Percentiles rank a stretch among this genome's conserved stretches.
These are phyloP conservation scores for Sergeia podlipaevii DNA, from an alignment of 208 protist species.

Conservation along the genomic window DNA sequence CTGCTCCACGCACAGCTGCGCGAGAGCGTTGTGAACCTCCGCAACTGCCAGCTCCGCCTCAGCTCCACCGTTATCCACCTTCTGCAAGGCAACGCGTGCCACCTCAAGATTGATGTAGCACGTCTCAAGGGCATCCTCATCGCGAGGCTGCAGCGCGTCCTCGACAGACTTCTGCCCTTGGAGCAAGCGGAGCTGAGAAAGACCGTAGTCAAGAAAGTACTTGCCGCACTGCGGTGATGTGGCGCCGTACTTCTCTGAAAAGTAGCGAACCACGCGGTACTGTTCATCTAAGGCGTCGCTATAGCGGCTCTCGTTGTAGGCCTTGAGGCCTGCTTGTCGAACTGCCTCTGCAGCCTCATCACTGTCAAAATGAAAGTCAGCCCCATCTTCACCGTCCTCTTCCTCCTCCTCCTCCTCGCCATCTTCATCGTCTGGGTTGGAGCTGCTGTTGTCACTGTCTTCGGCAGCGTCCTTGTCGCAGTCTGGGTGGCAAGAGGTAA, in stretches of 20 bases:
- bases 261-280: constrained; percentile 77
- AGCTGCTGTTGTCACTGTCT: constrained; percentile 3
- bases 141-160: constrained; percentile 56
- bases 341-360: constrained; percentile 55
- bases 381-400: constrained; percentile 39
- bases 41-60: constrained; percentile 56
- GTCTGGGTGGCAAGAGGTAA: not conserved
- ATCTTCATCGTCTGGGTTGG: no score
- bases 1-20: constrained; percentile 70
- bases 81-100: constrained; percentile 76
- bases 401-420: constrained; percentile 25
- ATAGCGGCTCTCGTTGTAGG: constrained; percentile 69
- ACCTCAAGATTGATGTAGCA: constrained; percentile 87
- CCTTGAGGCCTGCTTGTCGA: constrained; percentile 37
- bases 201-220: constrained; percentile 89
- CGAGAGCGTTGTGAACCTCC: constrained; percentile 82
- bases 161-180: constrained; percentile 58
- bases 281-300: constrained; percentile 70
- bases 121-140: constrained; percentile 73
- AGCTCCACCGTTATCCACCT: constrained; percentile 39
- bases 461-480: constrained; percentile 12
- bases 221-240: constrained; percentile 47
- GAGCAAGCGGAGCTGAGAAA: constrained; percentile 77
- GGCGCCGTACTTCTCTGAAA: constrained; percentile 66
- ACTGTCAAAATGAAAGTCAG: constrained; percentile 35